phyloP scores from a whole-genome alignment of 768 basidiomycete species.

The Lactarius tabidus region DNA sequence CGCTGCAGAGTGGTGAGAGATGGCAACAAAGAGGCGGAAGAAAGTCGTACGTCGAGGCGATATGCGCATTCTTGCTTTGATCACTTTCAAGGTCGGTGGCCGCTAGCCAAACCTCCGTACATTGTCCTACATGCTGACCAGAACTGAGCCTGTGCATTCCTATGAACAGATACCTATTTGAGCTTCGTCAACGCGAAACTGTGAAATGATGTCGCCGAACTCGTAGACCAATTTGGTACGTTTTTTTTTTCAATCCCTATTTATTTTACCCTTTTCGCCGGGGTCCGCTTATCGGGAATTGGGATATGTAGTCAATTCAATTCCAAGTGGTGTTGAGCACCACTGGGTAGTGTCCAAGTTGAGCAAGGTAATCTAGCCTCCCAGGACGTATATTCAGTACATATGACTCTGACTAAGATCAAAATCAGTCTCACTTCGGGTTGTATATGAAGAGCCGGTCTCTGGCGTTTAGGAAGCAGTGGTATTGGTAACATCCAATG shows the following conservation, averaged over 20 bases:
- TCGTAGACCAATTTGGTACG: neutral
- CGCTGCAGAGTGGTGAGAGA: conserved; percentile 43
- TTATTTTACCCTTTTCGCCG: neutral
- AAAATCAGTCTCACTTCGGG: no score
- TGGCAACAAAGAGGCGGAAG: neutral
- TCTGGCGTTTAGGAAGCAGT: no score
- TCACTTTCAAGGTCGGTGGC: conserved; percentile 87
- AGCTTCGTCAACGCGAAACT: conserved; percentile 11
- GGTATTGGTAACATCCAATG: no score
- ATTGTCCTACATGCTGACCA: conserved; percentile 59
- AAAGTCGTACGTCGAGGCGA: conserved; percentile 71
- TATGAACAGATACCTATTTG: conserved; percentile 20
- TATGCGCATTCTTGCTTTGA: conserved; percentile 84
- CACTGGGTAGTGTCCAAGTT: no score
- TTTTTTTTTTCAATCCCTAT: neutral
- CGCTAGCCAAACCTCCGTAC: conserved; percentile 94
- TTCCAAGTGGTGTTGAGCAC: no score
- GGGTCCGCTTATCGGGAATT: neutral
- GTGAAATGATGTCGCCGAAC: neutral
- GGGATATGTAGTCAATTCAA: no score
- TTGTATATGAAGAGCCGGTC: no score
- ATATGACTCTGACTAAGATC: no score
- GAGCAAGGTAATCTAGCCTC: no score
- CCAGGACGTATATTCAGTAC: no score
- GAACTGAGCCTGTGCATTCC: neutral